These are phyloP conservation scores for Nakaseomyces glabratus DNA, from an alignment of 1,139 yeast species.

Conservation along the genomic window DNA sequence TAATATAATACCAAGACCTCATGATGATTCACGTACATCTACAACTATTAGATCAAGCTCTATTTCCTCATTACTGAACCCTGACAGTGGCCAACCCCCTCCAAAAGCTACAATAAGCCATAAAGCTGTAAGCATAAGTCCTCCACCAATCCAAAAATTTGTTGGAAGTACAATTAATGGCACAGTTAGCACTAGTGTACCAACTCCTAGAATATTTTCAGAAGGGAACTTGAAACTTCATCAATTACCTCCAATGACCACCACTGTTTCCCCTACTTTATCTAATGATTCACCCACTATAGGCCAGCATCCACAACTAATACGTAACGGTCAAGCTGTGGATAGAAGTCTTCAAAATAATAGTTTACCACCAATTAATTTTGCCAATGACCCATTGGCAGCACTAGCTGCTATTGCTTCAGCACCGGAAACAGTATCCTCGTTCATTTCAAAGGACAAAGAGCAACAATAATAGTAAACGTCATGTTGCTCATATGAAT, in stretches of 20 bases:
- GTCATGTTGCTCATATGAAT: too few relatives aligned
- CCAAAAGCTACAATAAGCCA: neutral
- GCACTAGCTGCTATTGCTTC: slow-evolving; percentile 33
- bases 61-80: slow-evolving; percentile 20
- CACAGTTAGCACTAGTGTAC: slow-evolving; percentile 3
- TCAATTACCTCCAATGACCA: slow-evolving; percentile 1
- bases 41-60: slow-evolving; percentile 19
- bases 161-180: neutral
- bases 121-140: slow-evolving; percentile 4
- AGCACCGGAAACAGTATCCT: slow-evolving; percentile 21
- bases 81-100: slow-evolving; percentile 7
- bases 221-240: neutral
- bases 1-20: too few relatives aligned
- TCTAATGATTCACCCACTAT: neutral
- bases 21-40: too few relatives aligned
- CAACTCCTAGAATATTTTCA: slow-evolving; percentile 4
- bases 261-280: slow-evolving; percentile 1
- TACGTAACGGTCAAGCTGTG: neutral
- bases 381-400: slow-evolving; percentile 31
- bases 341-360: too few relatives aligned
- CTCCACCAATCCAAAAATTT: slow-evolving; percentile 5
- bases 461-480: too few relatives aligned
- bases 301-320: slow-evolving; percentile 4
- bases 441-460: slow-evolving; percentile 4
- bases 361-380: too few relatives aligned